Percentiles rank a stretch among this genome's conserved stretches.
Conservation (phyloP, 1,139 yeast genomes). For the Blastobotrys elegans region DNA sequence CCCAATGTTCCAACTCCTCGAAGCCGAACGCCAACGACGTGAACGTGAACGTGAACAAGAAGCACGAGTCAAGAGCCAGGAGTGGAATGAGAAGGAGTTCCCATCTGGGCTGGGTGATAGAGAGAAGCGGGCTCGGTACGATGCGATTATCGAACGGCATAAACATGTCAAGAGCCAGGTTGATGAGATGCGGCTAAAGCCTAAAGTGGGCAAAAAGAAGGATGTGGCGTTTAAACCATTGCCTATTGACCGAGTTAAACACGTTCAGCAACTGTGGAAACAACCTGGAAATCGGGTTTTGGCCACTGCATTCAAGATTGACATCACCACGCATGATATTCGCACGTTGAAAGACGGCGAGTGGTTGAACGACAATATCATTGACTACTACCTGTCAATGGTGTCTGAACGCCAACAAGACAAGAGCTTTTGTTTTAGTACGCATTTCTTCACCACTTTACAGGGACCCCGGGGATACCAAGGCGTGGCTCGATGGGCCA, state of each 20-base stretch:
- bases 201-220: slow-evolving; percentile 10
- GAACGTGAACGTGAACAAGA: slow-evolving; percentile 10
- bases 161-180: slow-evolving; percentile 19
- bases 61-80: slow-evolving; percentile 9
- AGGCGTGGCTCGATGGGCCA: slow-evolving; percentile 89
- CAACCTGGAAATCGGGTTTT: slow-evolving; percentile 34
- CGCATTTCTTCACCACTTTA: slow-evolving; percentile 78
- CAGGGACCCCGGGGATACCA: slow-evolving; percentile 60
- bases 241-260: slow-evolving; percentile 30
- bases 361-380: slow-evolving; percentile 91
- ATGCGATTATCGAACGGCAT: slow-evolving; percentile 19
- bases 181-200: neutral
- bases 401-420: slow-evolving; percentile 43
- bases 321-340: slow-evolving; percentile 61
- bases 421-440: slow-evolving; percentile 67
- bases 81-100: slow-evolving; percentile 9
- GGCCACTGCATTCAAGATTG: slow-evolving; percentile 48
- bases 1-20: slow-evolving; percentile 1
- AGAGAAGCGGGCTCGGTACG: slow-evolving; percentile 15
- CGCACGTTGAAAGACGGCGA: slow-evolving; percentile 61
- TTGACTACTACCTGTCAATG: slow-evolving; percentile 72
- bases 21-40: slow-evolving; percentile 5
- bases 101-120: slow-evolving; percentile 11
- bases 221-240: slow-evolving; percentile 26
- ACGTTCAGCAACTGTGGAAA: slow-evolving; percentile 41